phyloP scores from a whole-genome alignment of 306 rosid species.

The Vigna angularis region DNA sequence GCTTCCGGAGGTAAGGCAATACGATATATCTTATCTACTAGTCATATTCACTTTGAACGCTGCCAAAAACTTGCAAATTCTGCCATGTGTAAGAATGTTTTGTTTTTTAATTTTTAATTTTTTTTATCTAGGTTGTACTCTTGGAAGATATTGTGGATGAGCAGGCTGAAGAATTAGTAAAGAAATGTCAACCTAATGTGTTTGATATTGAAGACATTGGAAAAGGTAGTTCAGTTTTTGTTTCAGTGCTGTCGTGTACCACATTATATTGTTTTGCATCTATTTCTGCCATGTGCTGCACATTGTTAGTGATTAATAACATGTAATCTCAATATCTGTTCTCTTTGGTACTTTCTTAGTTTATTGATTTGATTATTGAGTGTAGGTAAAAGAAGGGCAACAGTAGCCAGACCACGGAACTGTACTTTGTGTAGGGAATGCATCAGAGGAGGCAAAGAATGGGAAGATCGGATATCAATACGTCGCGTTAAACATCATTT shows the following conservation, averaged over 20 bases:
- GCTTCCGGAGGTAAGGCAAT: slow-evolving; percentile 89
- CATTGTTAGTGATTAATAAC: background rate
- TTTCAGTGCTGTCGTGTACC: background rate
- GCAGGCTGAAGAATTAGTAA: slow-evolving; percentile 71
- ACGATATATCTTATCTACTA: slow-evolving; percentile 2
- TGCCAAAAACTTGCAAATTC: slow-evolving; percentile 7
- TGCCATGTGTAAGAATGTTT: background rate
- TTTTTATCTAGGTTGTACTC: slow-evolving; percentile 66
- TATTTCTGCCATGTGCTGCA: background rate
- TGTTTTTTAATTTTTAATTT: background rate
- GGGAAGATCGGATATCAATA: slow-evolving; percentile 83
- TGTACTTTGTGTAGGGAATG: slow-evolving; percentile 98
- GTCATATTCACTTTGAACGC: background rate
- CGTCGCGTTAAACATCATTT: slow-evolving; percentile 91
- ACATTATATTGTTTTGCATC: slow-evolving; percentile 33
- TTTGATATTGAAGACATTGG: slow-evolving; percentile 95
- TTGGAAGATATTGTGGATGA: slow-evolving; percentile 66
- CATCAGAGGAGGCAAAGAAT: slow-evolving; percentile 84
- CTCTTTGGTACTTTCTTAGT: slow-evolving; percentile 25
- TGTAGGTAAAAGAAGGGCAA: slow-evolving; percentile 78
- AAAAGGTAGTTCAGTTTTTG: slow-evolving; percentile 58
- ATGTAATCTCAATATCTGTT: slow-evolving; percentile 9
- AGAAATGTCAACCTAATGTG: slow-evolving; percentile 76
- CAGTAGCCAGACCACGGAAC: slow-evolving; percentile 68
- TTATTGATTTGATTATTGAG: slow-evolving; percentile 43